Percentiles rank a stretch among this genome's conserved stretches.
Conservation (phyloP, 306 rosid genomes). For the Potentilla sterilis region DNA sequence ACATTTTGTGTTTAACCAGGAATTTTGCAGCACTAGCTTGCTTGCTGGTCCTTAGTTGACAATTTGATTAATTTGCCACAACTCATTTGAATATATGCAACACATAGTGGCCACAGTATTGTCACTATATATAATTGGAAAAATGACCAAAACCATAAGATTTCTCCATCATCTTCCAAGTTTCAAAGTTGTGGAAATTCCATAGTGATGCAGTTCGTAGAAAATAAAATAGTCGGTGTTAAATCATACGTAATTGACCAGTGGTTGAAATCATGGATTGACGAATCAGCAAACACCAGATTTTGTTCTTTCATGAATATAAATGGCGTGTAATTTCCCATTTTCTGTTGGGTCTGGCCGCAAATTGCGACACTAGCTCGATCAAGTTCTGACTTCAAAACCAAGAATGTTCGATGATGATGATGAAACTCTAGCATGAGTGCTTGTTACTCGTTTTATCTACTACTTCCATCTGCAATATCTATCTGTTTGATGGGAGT, state of each 20-base stretch:
- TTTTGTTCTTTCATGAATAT: not conserved
- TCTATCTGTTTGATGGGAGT: not conserved
- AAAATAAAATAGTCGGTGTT: not conserved
- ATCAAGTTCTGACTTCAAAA: not conserved
- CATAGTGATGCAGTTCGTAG: not conserved
- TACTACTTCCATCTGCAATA: not conserved
- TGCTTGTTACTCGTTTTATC: not conserved
- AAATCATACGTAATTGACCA: conserved; percentile 2
- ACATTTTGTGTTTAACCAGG: not conserved
- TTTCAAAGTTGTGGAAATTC: not conserved
- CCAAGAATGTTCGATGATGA: not conserved
- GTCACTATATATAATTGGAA: not conserved
- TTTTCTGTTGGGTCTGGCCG: not conserved
- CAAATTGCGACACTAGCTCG: not conserved
- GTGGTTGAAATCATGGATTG: not conserved
- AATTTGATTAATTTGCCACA: not conserved
- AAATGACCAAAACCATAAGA: not conserved
- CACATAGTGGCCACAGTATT: not conserved
- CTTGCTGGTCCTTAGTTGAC: not conserved
- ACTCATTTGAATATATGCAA: not conserved
- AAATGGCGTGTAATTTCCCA: not conserved
- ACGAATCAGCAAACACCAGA: not conserved
- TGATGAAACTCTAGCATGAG: not conserved
- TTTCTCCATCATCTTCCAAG: not conserved
- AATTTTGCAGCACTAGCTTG: not conserved